Evolutionary conservation across 345 rosid genomes (phyloP).

Genomic region (Arabis hirsuta): DNA sequence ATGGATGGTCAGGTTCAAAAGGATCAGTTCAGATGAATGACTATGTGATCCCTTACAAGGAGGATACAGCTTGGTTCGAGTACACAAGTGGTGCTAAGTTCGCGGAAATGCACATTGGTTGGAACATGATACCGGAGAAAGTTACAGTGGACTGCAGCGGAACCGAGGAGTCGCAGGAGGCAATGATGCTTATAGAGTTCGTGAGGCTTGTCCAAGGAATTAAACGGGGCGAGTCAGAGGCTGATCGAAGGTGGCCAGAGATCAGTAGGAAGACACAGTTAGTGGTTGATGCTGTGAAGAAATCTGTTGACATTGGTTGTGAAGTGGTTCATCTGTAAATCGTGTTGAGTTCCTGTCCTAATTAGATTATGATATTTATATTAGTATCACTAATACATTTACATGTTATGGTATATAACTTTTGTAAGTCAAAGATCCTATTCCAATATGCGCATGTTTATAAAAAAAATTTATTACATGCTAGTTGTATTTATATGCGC

Average conservation of each 20-base stretch:
- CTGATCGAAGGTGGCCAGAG: conserved; percentile 59
- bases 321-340: conserved; percentile 50
- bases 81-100: conserved; percentile 57
- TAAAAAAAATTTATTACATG: too few species aligned
- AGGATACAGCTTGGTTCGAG: conserved; percentile 54
- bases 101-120: conserved; percentile 61
- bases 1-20: conserved; percentile 46
- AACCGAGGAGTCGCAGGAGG: conserved; percentile 61
- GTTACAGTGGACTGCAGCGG: conserved; percentile 40
- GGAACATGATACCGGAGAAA: conserved; percentile 62
- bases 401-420: neutral
- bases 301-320: conserved; percentile 64
- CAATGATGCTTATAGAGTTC: conserved; percentile 60
- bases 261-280: conserved; percentile 68
- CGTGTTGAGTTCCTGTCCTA: neutral
- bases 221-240: conserved; percentile 28
- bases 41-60: conserved; percentile 60
- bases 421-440: neutral
- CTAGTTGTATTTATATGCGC: too few species aligned
- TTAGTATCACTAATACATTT: neutral
- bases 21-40: conserved; percentile 61
- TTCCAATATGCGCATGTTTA: too few species aligned
- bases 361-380: neutral
- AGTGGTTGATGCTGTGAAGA: conserved; percentile 62
- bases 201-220: conserved; percentile 50